These are phyloP conservation scores for Geotrichum histeridarum DNA, from an alignment of 1,139 yeast genomes.

Conservation along the genomic window DNA sequence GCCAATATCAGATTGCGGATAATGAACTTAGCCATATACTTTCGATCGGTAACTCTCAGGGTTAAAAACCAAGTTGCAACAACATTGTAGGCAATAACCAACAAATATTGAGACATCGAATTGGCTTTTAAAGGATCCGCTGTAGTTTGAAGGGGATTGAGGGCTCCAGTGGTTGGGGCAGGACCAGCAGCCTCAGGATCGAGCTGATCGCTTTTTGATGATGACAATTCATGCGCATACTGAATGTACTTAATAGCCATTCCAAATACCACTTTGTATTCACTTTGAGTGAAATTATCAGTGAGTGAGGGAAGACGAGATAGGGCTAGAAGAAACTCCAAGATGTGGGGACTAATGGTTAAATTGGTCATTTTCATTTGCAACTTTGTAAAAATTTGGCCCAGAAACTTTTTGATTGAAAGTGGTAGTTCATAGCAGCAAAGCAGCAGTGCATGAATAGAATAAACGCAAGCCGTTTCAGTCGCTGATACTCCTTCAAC, in stretches of 20 bases:
- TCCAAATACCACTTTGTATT: constrained; percentile 73
- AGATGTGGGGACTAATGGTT: constrained; percentile 64
- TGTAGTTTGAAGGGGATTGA: constrained; percentile 11
- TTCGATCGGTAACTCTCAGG: constrained; percentile 55
- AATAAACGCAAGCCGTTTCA: constrained; percentile 73
- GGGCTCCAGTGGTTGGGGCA: constrained; percentile 1
- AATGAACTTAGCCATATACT: constrained; percentile 56
- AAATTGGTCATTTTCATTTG: constrained; percentile 71
- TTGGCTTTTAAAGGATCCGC: constrained; percentile 6
- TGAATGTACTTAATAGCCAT: constrained; percentile 61
- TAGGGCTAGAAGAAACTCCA: constrained; percentile 67
- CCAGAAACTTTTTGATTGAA: constrained; percentile 62
- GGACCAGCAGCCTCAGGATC: constrained; percentile 44
- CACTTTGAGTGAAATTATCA: constrained; percentile 68
- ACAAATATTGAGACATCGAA: constrained; percentile 53
- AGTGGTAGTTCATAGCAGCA: constrained; percentile 78
- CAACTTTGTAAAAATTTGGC: constrained; percentile 59
- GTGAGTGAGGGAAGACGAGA: constrained; percentile 63
- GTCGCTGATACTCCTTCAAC: constrained; percentile 64
- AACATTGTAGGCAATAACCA: constrained; percentile 61
- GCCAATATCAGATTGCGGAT: constrained; percentile 53
- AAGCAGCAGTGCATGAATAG: constrained; percentile 66
- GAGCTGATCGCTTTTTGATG: constrained; percentile 2
- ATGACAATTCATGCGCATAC: not conserved
- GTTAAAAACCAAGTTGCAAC: constrained; percentile 71